Evolutionary conservation across 768 basidiomycete species (phyloP), one percentile per base, ranked within the genome.

Genomic region (Ramaria sp.): DNA sequence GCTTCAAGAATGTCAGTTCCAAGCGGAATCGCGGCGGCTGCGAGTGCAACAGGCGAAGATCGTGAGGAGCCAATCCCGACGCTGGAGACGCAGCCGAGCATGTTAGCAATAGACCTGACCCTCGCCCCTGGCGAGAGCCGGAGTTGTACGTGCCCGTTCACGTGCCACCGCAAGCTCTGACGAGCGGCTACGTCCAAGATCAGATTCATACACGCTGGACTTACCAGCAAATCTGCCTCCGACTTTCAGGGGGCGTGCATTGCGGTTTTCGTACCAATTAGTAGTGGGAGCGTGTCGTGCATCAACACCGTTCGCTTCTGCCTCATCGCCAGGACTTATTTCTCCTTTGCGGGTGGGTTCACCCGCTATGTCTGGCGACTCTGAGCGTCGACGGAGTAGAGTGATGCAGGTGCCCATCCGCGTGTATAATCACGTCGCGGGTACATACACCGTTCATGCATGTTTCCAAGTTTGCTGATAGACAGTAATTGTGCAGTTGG

Each of bases 331-430:
- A 25, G 62, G 68, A 47, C 49, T 61, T 8, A 65, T 73, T 16
- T 36, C 43, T 10, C n/a, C 57, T 20, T 20, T 38, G 63, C 62
- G 38, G 58, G 55, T 44, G 24, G 25, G 16, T 6, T 47, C 22
- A 27, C 45, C 45, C 1, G 28, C 22, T 12, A 30, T 24, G 20
- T 34, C 48, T n/a, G 28, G n/a, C 3, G 30, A 50, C 22, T n/a
- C 13, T 20, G 48, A 50, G 28, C 48, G 48, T 13, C 77, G 73
- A 58, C 79, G 78, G 54, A 86, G 88, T 66, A 71, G 82, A 32
- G 78, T 93, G 2, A 89, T 95, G 85, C 88, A 86, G 49, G 85
- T 98, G 1, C 95, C 95, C 0, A 84, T 99, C 43, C 72, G 92
- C 22, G 74, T 98, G 5, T 97, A 96, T 69, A 93, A 90, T 56